phyloP scores from a whole-genome alignment of 192 early-diverging fungal species.

The Coemansia sp. region DNA sequence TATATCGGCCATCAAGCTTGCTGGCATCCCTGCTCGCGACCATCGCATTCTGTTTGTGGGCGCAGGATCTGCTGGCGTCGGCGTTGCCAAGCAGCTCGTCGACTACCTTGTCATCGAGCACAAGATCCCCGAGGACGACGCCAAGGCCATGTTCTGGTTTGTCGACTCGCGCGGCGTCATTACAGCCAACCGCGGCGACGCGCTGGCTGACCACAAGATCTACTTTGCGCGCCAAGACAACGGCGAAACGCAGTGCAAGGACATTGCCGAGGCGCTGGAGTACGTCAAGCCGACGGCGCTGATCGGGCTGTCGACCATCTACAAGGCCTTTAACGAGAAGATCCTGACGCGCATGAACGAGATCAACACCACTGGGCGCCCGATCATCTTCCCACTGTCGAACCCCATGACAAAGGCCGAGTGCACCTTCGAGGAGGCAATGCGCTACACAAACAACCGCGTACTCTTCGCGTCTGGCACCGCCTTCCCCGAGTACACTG shows the following conservation, averaged over 20 bases:
- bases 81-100: conserved; percentile 87
- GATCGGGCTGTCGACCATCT: conserved; percentile 81
- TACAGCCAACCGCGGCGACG: conserved; percentile 85
- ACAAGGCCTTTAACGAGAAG: conserved; percentile 73
- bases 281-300: conserved; percentile 86
- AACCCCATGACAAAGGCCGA: conserved; percentile 90
- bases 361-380: conserved; percentile 61
- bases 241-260: conserved; percentile 70
- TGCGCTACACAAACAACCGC: conserved; percentile 77
- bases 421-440: conserved; percentile 92
- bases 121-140: conserved; percentile 67
- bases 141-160: conserved; percentile 67
- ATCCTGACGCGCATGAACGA: conserved; percentile 74
- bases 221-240: conserved; percentile 89
- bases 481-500: conserved; percentile 78
- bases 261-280: conserved; percentile 73
- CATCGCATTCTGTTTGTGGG: conserved; percentile 93
- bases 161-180: conserved; percentile 92
- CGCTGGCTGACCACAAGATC: conserved; percentile 75
- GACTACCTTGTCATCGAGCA: conserved; percentile 80
- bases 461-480: conserved; percentile 97
- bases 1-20: conserved; percentile 77
- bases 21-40: conserved; percentile 63
- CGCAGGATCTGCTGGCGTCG: conserved; percentile 92
- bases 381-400: conserved; percentile 89